phyloP scores from a whole-genome alignment of 768 basidiomycete species.

The Lentinula boryana region DNA sequence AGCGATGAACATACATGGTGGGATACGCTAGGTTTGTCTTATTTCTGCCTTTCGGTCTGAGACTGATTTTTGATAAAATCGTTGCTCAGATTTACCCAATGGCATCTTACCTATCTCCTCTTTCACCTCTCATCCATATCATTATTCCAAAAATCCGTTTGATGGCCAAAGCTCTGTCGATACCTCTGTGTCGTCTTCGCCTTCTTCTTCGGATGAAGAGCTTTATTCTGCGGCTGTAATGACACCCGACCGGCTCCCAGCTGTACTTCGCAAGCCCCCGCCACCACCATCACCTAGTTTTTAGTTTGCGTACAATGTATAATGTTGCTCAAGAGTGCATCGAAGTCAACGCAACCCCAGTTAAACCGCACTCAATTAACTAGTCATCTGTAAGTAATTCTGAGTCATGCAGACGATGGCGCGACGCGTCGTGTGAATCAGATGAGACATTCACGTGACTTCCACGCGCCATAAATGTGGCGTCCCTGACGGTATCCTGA shows the following conservation, averaged over 20 bases:
- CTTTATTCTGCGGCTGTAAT: slow-evolving; percentile 72
- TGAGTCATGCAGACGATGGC: neutral
- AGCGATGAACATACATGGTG: slow-evolving; percentile 77
- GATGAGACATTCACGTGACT: neutral
- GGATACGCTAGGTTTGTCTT: slow-evolving; percentile 55
- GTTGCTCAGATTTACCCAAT: slow-evolving; percentile 45
- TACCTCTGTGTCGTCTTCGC: slow-evolving; percentile 66
- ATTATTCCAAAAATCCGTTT: slow-evolving; percentile 54
- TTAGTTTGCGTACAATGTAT: neutral
- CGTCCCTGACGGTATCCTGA: neutral
- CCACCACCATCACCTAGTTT: neutral
- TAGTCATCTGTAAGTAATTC: neutral
- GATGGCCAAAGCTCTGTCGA: slow-evolving; percentile 46
- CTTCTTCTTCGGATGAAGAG: slow-evolving; percentile 83
- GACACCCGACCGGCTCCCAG: slow-evolving; percentile 33
- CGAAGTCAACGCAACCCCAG: neutral
- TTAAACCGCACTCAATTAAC: too few species aligned
- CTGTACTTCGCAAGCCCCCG: slow-evolving; percentile 1
- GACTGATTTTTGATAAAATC: slow-evolving; percentile 4
- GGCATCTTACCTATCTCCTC: slow-evolving; percentile 45
- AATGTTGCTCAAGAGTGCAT: neutral
- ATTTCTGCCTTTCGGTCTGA: neutral
- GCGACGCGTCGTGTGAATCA: neutral
- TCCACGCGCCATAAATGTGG: neutral
- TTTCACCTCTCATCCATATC: slow-evolving; percentile 17